phyloP scores from a whole-genome alignment of 306 rosid genomes.

The Senna tora region DNA sequence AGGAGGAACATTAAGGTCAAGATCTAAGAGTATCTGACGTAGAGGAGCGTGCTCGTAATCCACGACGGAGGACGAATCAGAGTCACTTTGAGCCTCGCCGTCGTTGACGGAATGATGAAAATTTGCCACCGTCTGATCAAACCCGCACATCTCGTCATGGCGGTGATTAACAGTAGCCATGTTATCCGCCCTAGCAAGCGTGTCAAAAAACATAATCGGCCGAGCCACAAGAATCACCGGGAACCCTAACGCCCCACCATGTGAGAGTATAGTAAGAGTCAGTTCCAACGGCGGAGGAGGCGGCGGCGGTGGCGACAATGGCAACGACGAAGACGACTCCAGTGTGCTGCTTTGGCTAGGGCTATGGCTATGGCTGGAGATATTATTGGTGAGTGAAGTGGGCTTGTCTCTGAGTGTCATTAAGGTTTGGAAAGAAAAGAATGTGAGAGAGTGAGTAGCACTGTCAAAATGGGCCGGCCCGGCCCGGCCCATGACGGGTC shows the following conservation, averaged over 20 bases:
- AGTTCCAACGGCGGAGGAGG: slow-evolving; percentile 35
- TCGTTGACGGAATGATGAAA: neutral
- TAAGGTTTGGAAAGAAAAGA: too few species aligned
- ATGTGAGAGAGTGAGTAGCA: too few species aligned
- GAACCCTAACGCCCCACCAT: slow-evolving; percentile 16
- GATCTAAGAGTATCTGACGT: slow-evolving; percentile 44
- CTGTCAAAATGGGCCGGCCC: too few species aligned
- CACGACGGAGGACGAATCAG: slow-evolving; percentile 57
- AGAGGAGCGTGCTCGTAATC: slow-evolving; percentile 45
- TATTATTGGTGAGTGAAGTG: too few species aligned
- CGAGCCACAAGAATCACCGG: slow-evolving; percentile 38
- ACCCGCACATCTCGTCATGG: slow-evolving; percentile 34
- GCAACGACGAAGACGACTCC: too few species aligned
- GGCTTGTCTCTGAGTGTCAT: too few species aligned
- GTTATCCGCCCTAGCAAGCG: slow-evolving; percentile 41
- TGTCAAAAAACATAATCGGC: slow-evolving; percentile 53
- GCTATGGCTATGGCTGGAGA: slow-evolving; percentile 40
- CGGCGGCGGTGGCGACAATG: neutral
- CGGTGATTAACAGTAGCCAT: neutral
- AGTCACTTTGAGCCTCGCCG: slow-evolving; percentile 48
- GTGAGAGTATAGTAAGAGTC: slow-evolving; percentile 28
- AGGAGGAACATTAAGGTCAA: slow-evolving; percentile 69
- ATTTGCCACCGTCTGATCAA: slow-evolving; percentile 24
- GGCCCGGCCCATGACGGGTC: too few species aligned
- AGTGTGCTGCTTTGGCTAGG: slow-evolving; percentile 73